A percentile compares a stretch with the other conserved stretches of the same genome.
Evolutionary conservation across 257 asterid genomes (phyloP).

Genomic region (Fraxinus quadrangulata): DNA sequence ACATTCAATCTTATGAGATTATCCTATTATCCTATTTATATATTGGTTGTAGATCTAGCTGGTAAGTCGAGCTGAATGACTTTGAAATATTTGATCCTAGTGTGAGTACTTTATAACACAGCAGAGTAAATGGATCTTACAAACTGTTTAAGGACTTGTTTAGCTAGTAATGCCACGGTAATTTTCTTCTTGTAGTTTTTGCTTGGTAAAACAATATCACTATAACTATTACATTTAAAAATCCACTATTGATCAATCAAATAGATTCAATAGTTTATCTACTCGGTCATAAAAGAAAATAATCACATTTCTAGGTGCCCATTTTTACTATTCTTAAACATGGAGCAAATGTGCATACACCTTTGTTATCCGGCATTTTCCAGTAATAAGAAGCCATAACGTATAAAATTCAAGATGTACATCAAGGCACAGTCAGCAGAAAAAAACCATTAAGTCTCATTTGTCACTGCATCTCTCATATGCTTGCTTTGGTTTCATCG

Average conservation of each 20-base stretch:
- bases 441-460: constrained; percentile 11
- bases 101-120: neutral
- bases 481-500: constrained; percentile 4
- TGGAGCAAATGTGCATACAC: neutral
- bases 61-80: neutral
- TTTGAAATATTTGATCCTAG: neutral
- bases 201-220: neutral
- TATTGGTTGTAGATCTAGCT: constrained; percentile 7
- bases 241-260: neutral
- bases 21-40: neutral
- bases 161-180: neutral
- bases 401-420: neutral
- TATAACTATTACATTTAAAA: neutral
- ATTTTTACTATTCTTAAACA: neutral
- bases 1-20: constrained; percentile 5
- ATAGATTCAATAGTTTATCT: neutral
- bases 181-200: neutral
- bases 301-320: neutral
- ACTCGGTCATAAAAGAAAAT: neutral
- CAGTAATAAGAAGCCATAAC: neutral
- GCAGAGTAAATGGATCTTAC: neutral
- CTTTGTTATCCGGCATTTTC: neutral
- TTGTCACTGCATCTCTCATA: constrained; percentile 14
- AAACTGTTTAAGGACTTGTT: neutral
- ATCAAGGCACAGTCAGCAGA: neutral